These are phyloP conservation scores for Fusarium caatingaense DNA, from an alignment of 2,329 filamentous ascomycete genomes.

Conservation along the genomic window DNA sequence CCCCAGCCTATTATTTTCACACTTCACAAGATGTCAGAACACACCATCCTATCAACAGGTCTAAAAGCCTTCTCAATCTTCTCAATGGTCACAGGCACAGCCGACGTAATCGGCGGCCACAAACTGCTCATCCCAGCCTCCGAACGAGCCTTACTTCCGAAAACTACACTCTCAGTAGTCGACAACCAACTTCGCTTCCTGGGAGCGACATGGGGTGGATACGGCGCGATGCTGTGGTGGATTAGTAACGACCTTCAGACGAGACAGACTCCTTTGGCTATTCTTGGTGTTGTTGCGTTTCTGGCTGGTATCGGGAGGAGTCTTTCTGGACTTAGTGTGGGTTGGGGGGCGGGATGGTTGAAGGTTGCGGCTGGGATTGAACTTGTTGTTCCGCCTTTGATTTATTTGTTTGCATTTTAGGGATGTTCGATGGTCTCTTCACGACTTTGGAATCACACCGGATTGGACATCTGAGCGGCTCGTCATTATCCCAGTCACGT, in stretches of 20 bases:
- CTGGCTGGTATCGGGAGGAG: background rate
- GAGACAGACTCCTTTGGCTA: background rate
- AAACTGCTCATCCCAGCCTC: slow-evolving; percentile 4
- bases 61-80: slow-evolving; percentile 12
- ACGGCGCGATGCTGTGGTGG: slow-evolving; percentile 6
- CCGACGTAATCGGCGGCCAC: background rate
- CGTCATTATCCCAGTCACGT: too few species aligned
- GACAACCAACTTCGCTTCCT: slow-evolving; percentile 18
- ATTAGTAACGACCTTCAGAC: background rate
- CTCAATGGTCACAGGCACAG: background rate
- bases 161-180: background rate
- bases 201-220: slow-evolving; percentile 11
- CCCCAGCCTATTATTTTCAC: accelerated
- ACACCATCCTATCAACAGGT: background rate
- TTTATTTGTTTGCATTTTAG: slow-evolving; percentile 4
- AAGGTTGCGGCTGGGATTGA: slow-evolving; percentile 1
- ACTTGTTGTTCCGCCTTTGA: background rate
- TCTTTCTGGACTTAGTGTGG: background rate
- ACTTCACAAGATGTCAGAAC: background rate
- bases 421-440: accelerated
- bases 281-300: background rate
- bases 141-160: background rate
- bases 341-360: slow-evolving; percentile 9
- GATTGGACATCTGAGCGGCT: background rate
- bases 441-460: accelerated